Evolutionary conservation across 495 filamentous ascomycete species (phyloP), one percentile per base, ranked within the genome.

Genomic region (Penicillium parvum): DNA sequence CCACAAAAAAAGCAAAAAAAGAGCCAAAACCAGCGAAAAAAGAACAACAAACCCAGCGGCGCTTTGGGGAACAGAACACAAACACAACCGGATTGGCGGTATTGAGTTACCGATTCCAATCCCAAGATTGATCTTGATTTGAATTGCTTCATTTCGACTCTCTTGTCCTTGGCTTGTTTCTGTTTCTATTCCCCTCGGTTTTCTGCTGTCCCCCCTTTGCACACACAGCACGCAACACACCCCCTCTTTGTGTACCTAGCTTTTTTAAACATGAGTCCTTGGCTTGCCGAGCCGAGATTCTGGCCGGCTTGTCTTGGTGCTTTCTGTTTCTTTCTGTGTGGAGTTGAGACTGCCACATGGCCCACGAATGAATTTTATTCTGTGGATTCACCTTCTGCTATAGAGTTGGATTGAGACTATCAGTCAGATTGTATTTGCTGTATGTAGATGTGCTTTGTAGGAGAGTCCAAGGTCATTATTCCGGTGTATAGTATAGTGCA

Each of bases 1-100:
- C 47, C 57, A 50, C 57, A 61, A 61, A 61, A 61, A 61, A 61
- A 57, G 54, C 55, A 61, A 55, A 61, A 59, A 61, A 61, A 53
- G 45, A 42, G 43, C 49, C 43, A 61, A 59, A 61, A 55, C 43
- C 40, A 34, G 52, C 49, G 55, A 61, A 61, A 60, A 61, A 49
- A 23, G n/a, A n/a, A n/a, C n/a, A n/a, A n/a, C n/a, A n/a, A 48
- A 49, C 14, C 25, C 49, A 38, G 44, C 40, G 29, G 57, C 57
- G 53, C 57, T 34, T 44, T 32, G 50, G 50, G 55, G 45, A 49
- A 20, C 20, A 32, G 34, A 40, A 37, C 36, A 32, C 20, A 21
- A 36, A 37, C 35, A 37, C n/a, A n/a, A n/a, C n/a, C n/a, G n/a
- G n/a, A n/a, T n/a, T n/a, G n/a, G n/a, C n/a, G n/a, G n/a, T n/a